Conservation (phyloP, 1,139 yeast genomes). For the Scheffersomyces quercinus region DNA sequence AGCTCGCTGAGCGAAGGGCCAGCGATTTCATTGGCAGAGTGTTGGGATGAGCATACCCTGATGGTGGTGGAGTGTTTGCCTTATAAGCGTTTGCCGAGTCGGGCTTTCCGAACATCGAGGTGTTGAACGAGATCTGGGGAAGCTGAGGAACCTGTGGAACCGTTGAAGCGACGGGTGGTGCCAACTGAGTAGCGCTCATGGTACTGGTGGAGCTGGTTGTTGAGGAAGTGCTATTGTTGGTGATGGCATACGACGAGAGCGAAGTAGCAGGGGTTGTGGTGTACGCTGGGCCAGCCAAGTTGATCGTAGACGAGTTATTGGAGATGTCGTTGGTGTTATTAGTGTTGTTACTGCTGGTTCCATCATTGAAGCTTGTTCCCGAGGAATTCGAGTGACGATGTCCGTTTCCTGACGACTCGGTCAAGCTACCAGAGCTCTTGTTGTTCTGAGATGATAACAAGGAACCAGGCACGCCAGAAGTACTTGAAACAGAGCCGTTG, state of each 20-base stretch:
- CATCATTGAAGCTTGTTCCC: not conserved
- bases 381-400: not conserved
- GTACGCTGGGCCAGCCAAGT: not conserved
- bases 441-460: not conserved
- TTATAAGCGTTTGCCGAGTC: not conserved
- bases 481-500: not conserved
- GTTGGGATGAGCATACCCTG: slow-evolving; percentile 2
- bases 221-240: slow-evolving; percentile 1
- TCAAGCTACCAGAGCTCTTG: slow-evolving; percentile 1
- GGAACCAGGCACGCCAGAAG: not conserved
- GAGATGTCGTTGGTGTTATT: not conserved
- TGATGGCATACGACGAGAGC: not conserved
- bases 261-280: too few species aligned
- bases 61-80: slow-evolving; percentile 7
- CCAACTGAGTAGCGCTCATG: not conserved
- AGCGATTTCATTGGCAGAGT: slow-evolving; percentile 8
- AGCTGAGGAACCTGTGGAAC: slow-evolving; percentile 14
- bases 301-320: not conserved
- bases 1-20: slow-evolving; percentile 31
- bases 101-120: slow-evolving; percentile 37
- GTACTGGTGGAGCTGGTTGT: not conserved
- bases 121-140: slow-evolving; percentile 34
- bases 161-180: slow-evolving; percentile 4
- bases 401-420: not conserved
- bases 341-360: not conserved